Evolutionary conservation across 768 basidiomycete genomes (phyloP).

Genomic region (Termitomyces sp.): DNA sequence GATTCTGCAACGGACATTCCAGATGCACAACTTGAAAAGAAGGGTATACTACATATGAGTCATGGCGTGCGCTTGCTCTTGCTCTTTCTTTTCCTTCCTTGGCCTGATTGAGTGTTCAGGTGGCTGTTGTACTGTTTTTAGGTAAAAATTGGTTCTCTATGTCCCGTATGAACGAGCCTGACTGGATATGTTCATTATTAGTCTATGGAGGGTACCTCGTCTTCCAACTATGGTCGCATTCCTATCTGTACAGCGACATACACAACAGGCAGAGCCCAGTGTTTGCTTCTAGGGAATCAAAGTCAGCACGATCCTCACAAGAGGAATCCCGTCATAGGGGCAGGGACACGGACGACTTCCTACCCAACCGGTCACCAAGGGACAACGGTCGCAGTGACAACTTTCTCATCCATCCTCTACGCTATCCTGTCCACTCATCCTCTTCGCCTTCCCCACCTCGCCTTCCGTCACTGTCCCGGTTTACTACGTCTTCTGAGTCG

Average conservation of each 20-base stretch:
- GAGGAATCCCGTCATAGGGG: not conserved
- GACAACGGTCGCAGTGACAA: not conserved
- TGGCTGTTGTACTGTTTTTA: slow-evolving; percentile 73
- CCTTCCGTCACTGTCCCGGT: not conserved
- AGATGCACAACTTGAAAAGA: slow-evolving; percentile 35
- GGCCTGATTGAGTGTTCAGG: slow-evolving; percentile 31
- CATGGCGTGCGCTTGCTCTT: slow-evolving; percentile 53
- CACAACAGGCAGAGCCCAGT: slow-evolving; percentile 39
- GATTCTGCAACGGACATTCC: slow-evolving; percentile 18
- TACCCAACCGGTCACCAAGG: not conserved
- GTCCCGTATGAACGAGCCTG: not conserved
- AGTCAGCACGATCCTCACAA: not conserved
- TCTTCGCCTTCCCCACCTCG: not conserved
- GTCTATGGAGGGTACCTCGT: slow-evolving; percentile 70
- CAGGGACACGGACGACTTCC: not conserved
- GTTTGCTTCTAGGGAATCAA: slow-evolving; percentile 21
- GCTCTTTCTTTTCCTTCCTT: not conserved
- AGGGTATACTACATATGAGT: slow-evolving; percentile 65
- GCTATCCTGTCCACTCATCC: not conserved
- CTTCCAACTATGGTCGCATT: slow-evolving; percentile 81
- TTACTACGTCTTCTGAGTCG: not conserved
- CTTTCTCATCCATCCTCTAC: not conserved
- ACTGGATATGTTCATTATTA: slow-evolving; percentile 20
- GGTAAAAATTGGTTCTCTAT: slow-evolving; percentile 39
- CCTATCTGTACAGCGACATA: slow-evolving; percentile 57